Percentiles rank a stretch among this genome's conserved stretches.
These are phyloP conservation scores for Colletotrichum sp. DNA, from an alignment of 2,329 filamentous ascomycete genomes.

Conservation along the genomic window DNA sequence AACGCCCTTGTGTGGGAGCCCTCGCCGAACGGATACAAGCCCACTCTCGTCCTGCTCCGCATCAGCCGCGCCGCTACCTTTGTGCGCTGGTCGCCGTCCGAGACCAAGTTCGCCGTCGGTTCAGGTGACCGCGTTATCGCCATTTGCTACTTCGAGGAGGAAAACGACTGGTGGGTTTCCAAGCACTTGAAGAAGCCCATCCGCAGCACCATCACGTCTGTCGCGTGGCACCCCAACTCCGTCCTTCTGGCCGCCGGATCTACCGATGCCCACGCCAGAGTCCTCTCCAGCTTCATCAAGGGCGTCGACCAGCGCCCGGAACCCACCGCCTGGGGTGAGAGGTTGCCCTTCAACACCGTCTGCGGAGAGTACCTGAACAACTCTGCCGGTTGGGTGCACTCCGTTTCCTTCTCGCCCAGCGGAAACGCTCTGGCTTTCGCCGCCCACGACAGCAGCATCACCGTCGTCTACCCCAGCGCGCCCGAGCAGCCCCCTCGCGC, in stretches of 20 bases:
- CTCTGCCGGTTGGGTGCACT: slow-evolving; percentile 95
- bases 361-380: slow-evolving; percentile 97
- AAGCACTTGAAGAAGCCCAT: slow-evolving; percentile 99
- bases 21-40: slow-evolving; percentile 91
- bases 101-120: slow-evolving; percentile 97
- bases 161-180: slow-evolving; percentile 99
- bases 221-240: slow-evolving; percentile 97
- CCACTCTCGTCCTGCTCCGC: slow-evolving; percentile 92
- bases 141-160: slow-evolving; percentile 98
- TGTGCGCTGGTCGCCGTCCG: slow-evolving; percentile 95
- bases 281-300: slow-evolving; percentile 97
- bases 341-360: slow-evolving; percentile 96
- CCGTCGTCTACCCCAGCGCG: slow-evolving; percentile 90
- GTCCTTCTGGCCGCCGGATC: slow-evolving; percentile 93
- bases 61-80: slow-evolving; percentile 97
- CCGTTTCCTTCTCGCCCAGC: slow-evolving; percentile 89
- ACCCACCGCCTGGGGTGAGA: slow-evolving; percentile 90
- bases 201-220: slow-evolving; percentile 91
- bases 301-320: slow-evolving; percentile 87
- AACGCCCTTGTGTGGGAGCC: slow-evolving; percentile 99
- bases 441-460: slow-evolving; percentile 95
- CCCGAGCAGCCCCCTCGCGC: slow-evolving; percentile 90
- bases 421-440: slow-evolving; percentile 94
- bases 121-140: slow-evolving; percentile 95
- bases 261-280: slow-evolving; percentile 95